Conservation (phyloP, 2,329 filamentous ascomycete genomes). For the Ophiostoma piceae region DNA sequence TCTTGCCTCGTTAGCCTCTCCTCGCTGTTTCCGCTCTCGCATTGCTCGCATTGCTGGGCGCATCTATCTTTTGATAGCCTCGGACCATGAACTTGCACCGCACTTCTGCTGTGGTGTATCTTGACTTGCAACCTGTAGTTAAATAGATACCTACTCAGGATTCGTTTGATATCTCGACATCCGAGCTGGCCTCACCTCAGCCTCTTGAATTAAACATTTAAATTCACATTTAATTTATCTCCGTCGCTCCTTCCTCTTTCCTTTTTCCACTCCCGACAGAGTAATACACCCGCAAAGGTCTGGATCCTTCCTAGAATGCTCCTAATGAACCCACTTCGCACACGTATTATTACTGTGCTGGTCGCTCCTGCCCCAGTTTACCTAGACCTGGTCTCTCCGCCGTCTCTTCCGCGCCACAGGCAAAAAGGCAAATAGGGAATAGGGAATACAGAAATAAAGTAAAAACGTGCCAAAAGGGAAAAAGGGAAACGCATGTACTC, state of each 20-base stretch:
- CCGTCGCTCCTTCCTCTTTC: background rate
- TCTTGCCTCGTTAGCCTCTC: background rate
- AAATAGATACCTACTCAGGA: too few species aligned
- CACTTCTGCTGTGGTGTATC: background rate
- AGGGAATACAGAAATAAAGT: background rate
- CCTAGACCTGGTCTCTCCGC: conserved; percentile 8
- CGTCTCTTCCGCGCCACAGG: background rate
- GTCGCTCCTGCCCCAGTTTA: conserved; percentile 4
- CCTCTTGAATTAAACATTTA: background rate
- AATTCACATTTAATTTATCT: background rate
- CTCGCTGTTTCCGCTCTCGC: background rate
- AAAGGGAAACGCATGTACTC: background rate
- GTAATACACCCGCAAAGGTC: background rate
- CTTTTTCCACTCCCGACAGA: background rate
- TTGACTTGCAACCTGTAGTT: background rate
- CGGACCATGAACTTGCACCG: background rate
- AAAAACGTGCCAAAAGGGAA: conserved; percentile 1
- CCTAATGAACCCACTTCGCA: background rate
- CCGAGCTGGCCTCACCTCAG: background rate
- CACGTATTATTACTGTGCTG: conserved; percentile 10
- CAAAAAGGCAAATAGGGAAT: background rate
- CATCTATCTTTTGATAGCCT: background rate
- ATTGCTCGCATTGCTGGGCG: background rate
- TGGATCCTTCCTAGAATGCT: conserved; percentile 1
- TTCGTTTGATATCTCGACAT: background rate